These are phyloP conservation scores for Cytospora piceicola DNA, from an alignment of 2,329 filamentous ascomycete species.

Conservation along the genomic window DNA sequence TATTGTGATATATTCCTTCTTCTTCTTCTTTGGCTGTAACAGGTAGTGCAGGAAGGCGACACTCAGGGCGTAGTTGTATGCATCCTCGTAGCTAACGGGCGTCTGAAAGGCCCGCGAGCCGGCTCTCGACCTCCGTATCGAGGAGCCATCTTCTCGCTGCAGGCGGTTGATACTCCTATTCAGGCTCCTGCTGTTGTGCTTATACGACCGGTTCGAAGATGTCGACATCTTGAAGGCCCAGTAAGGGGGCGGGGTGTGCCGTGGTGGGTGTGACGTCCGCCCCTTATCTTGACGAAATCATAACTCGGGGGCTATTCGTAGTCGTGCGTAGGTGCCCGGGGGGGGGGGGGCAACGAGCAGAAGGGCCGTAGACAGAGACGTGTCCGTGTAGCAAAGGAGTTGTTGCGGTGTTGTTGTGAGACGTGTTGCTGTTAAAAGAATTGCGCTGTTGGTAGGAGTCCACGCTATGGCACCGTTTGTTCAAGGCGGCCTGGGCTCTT, in stretches of 20 bases:
- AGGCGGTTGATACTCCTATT: slow-evolving; percentile 51
- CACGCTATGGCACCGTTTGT: background rate
- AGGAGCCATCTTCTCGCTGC: slow-evolving; percentile 45
- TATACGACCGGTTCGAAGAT: slow-evolving; percentile 52
- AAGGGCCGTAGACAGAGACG: background rate
- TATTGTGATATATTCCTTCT: slow-evolving; percentile 80
- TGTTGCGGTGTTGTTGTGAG: background rate
- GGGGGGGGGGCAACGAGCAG: slow-evolving; percentile 1
- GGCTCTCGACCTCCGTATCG: slow-evolving; percentile 43
- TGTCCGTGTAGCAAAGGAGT: background rate
- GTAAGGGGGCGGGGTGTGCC: slow-evolving; percentile 21
- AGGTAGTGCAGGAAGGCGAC: slow-evolving; percentile 92
- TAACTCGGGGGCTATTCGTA: slow-evolving; percentile 18
- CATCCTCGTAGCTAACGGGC: slow-evolving; percentile 72
- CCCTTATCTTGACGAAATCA: slow-evolving; percentile 28
- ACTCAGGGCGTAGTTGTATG: slow-evolving; percentile 88
- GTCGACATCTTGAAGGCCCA: slow-evolving; percentile 51
- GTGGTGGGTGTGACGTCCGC: slow-evolving; percentile 30
- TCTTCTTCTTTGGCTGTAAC: slow-evolving; percentile 85
- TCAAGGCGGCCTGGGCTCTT: background rate
- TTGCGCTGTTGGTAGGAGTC: background rate
- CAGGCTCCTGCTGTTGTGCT: slow-evolving; percentile 48
- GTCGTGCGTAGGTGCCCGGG: background rate
- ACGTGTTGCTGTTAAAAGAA: background rate
- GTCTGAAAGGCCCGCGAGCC: slow-evolving; percentile 52